These are phyloP conservation scores for Cicer cuneatum DNA, from an alignment of 306 rosid genomes.

Conservation along the genomic window DNA sequence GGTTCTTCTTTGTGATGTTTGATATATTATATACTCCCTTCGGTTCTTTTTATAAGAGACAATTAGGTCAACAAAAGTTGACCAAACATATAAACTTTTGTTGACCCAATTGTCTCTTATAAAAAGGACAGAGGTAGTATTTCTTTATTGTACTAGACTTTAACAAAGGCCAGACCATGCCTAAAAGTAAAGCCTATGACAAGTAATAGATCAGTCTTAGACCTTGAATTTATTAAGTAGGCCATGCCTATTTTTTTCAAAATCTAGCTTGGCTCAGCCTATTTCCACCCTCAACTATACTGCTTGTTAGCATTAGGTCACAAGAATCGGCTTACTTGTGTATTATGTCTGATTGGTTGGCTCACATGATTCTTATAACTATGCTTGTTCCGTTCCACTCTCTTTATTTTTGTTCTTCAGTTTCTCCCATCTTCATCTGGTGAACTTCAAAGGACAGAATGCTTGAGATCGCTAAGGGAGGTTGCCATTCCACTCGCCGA, in stretches of 20 bases:
- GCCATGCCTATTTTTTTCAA: no score
- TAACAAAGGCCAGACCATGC: no score
- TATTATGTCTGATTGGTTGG: conserved; percentile 35
- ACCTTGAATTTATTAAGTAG: no score
- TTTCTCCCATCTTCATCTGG: conserved; percentile 82
- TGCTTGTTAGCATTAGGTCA: conserved; percentile 18
- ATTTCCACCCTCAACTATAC: background rate
- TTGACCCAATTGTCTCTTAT: no score
- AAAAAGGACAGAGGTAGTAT: no score
- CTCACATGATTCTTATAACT: conserved; percentile 32
- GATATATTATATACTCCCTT: background rate
- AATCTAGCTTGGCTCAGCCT: no score
- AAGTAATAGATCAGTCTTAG: no score
- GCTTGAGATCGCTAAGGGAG: conserved; percentile 90
- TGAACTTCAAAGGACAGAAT: conserved; percentile 92
- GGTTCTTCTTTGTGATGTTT: conserved; percentile 31
- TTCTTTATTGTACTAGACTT: no score
- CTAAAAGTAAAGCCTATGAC: no score
- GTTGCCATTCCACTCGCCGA: conserved; percentile 85
- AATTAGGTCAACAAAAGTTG: no score
- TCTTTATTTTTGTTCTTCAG: conserved; percentile 59
- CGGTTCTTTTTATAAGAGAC: no score
- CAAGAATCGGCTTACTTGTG: conserved; percentile 36
- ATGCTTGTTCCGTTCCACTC: conserved; percentile 16
- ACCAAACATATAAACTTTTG: no score